phyloP scores from a whole-genome alignment of 108 stramenopile species.

The Stephanodiscus triporus region DNA sequence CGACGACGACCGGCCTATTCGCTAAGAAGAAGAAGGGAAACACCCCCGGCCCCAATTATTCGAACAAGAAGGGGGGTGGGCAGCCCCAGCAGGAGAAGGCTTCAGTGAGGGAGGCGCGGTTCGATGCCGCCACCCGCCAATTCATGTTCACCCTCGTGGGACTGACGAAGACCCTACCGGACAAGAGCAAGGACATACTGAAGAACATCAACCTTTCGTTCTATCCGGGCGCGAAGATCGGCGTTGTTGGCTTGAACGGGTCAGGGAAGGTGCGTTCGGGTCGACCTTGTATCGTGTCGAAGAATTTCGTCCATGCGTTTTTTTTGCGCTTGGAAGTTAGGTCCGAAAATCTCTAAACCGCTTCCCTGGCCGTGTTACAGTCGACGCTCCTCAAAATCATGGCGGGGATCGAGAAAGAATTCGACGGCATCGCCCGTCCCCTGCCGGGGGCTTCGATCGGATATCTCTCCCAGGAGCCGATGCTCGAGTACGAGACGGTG shows the following conservation, averaged over 20 bases:
- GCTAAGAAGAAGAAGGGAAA: constrained; percentile 37
- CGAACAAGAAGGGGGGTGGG: constrained; percentile 20
- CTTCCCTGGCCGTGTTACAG: not conserved
- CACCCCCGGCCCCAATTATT: constrained; percentile 38
- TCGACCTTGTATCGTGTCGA: not conserved
- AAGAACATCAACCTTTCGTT: constrained; percentile 87
- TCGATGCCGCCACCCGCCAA: constrained; percentile 87
- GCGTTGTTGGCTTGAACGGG: constrained; percentile 91
- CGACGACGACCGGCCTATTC: constrained; percentile 20
- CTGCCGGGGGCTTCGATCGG: constrained; percentile 87
- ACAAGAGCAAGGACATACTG: constrained; percentile 86
- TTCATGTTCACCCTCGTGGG: constrained; percentile 89
- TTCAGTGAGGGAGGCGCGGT: constrained; percentile 80
- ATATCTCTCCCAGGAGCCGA: constrained; percentile 88
- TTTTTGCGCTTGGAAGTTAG: not conserved
- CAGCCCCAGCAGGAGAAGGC: constrained; percentile 77
- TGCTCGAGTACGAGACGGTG: constrained; percentile 74
- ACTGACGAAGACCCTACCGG: constrained; percentile 80
- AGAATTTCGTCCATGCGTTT: not conserved
- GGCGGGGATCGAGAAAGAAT: constrained; percentile 94
- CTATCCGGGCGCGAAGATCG: constrained; percentile 93
- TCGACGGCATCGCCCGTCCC: constrained; percentile 83
- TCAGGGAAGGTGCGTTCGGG: constrained; percentile 61
- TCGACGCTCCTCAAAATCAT: constrained; percentile 92
- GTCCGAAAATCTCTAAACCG: not conserved